A percentile compares a stretch with the other conserved stretches of the same genome.
Conservation (phyloP, 2,329 filamentous ascomycete genomes). For the Colletotrichum simmondsii region DNA sequence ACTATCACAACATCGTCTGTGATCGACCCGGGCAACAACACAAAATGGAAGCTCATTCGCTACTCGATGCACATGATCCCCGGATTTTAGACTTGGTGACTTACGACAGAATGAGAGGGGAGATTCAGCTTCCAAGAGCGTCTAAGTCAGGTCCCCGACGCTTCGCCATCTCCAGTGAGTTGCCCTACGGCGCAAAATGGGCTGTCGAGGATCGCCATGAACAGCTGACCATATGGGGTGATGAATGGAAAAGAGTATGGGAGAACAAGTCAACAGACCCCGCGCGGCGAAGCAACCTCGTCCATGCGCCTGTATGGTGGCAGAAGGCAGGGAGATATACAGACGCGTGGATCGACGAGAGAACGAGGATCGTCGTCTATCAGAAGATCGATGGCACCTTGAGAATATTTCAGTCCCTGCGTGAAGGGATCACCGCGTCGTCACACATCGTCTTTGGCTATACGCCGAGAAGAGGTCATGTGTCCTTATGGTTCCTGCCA, state of each 20-base stretch:
- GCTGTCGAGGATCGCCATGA: background rate
- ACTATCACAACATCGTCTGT: background rate
- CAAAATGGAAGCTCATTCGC: background rate
- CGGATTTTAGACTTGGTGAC: conserved; percentile 17
- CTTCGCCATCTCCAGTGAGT: background rate
- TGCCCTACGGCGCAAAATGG: conserved; percentile 1
- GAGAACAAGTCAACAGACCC: background rate
- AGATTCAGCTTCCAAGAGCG: background rate
- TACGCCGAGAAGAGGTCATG: background rate
- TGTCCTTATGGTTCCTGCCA: background rate
- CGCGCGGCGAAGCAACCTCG: background rate
- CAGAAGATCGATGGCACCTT: background rate
- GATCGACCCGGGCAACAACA: too few species aligned
- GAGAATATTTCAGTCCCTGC: background rate
- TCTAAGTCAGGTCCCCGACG: background rate
- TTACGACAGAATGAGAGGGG: conserved; percentile 2
- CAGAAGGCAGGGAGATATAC: background rate
- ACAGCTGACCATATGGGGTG: background rate
- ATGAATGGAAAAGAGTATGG: background rate
- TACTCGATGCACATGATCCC: background rate
- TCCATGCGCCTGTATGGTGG: background rate
- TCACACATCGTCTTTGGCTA: conserved; percentile 14
- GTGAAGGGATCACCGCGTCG: background rate
- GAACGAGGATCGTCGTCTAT: background rate
- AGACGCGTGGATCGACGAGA: background rate